phyloP scores from a whole-genome alignment of 768 basidiomycete species.

The Trametopsis cervina region DNA sequence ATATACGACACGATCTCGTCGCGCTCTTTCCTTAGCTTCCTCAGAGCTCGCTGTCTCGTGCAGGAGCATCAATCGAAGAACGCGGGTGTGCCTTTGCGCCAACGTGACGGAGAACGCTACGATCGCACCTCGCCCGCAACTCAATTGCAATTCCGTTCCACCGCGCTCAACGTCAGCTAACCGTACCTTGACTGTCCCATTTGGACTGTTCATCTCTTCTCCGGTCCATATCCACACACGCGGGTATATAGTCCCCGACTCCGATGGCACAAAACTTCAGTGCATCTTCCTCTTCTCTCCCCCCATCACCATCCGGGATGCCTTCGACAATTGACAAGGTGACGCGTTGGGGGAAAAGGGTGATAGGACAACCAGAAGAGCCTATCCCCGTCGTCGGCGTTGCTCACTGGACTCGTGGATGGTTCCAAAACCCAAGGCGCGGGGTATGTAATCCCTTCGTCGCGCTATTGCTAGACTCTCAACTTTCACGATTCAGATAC shows the following conservation, averaged over 20 bases:
- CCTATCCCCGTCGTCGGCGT: slow-evolving; percentile 53
- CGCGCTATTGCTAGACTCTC: slow-evolving; percentile 1
- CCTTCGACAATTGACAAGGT: slow-evolving; percentile 15
- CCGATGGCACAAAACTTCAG: background rate
- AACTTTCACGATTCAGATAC: slow-evolving; percentile 33
- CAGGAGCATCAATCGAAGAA: too few species aligned
- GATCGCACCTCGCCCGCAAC: too few species aligned
- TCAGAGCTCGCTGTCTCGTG: too few species aligned
- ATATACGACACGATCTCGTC: too few species aligned
- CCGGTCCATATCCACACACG: slow-evolving; percentile 1
- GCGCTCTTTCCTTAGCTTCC: too few species aligned
- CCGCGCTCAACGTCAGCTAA: too few species aligned
- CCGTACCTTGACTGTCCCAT: too few species aligned
- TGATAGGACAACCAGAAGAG: slow-evolving; percentile 56
- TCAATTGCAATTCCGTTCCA: too few species aligned
- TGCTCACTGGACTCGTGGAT: slow-evolving; percentile 41
- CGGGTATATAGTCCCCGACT: slow-evolving; percentile 4
- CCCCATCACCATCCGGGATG: background rate
- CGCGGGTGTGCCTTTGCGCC: too few species aligned
- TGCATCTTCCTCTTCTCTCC: background rate
- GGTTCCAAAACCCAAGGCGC: slow-evolving; percentile 38
- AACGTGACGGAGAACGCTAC: too few species aligned
- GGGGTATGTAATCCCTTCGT: slow-evolving; percentile 33
- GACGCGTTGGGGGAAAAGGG: slow-evolving; percentile 47
- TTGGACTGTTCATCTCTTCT: too few species aligned